Base-by-base conservation (phyloP, 208 protist species). In the Spongospora subterranea region DNA sequence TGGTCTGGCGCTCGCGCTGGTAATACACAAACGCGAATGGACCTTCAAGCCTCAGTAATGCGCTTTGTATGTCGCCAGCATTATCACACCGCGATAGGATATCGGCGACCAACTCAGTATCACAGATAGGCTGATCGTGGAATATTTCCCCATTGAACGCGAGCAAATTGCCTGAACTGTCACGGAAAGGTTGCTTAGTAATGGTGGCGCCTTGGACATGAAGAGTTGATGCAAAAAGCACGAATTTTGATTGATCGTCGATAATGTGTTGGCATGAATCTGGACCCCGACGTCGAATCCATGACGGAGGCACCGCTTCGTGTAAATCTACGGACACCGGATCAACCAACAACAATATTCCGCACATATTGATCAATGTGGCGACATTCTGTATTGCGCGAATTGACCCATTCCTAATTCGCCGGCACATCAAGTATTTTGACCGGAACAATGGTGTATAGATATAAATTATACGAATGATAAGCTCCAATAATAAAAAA, bases 121-220 rank as follows among this genome's bases (percentile, higher is more conserved):
- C 50, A 45, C 88, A 35, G 76, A 24, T 29, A 39, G 88, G 13
- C 13, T 71, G 17, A n/a, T 65, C 6, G 6, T 35, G 35, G 71
- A 89, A 89, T 1, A 89, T 32, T 89, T 89, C 88, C 13, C 88
- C 88, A 45, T 89, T 89, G 50, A 60, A 89, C 6, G 54, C 88
- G 13, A 89, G 54, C 6, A 89, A 1, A 29, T 60, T 45, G 54
- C 54, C 88, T 6, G 32, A 6, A 45, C 6, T 20, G 32, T 45
- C n/a, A 45, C 17, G 32, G 32, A 82, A 35, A 43, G 88, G 88
- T 45, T 89, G 88, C 32, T 13, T 60, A 13, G 88, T 89, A 20
- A 45, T 20, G 35, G 32, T 20, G 32, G 1, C 32, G 54, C 88
- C 88, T 13, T 45, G 88, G 32, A 89, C 29, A 71, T 89, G 88